A percentile compares a stretch with the other conserved stretches of the same genome.
These are phyloP conservation scores for Aspergillus ostianus DNA, from an alignment of 495 filamentous ascomycete species.

Conservation along the genomic window DNA sequence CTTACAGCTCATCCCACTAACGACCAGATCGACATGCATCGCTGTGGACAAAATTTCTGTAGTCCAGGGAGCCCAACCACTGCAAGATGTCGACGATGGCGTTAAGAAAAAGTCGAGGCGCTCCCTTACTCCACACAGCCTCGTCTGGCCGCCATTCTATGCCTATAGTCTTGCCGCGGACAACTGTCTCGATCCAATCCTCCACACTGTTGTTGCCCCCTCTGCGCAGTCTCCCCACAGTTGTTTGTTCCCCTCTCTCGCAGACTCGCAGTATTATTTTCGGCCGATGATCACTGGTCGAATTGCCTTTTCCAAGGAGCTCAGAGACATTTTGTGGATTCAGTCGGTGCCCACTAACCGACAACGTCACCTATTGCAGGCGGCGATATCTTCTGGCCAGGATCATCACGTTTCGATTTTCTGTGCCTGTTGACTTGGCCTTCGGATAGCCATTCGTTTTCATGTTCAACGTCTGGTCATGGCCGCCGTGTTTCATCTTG, in stretches of 20 bases:
- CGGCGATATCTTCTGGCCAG: not conserved
- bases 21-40: not conserved
- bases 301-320: not conserved
- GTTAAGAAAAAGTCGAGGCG: slow-evolving; percentile 2
- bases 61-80: not conserved
- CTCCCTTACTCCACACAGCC: slow-evolving; percentile 1
- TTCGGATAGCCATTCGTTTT: slow-evolving; percentile 14
- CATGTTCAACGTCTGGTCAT: slow-evolving; percentile 18
- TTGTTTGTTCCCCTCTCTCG: not conserved
- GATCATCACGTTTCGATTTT: slow-evolving; percentile 8
- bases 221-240: slow-evolving; percentile 3
- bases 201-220: not conserved
- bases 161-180: slow-evolving; percentile 1
- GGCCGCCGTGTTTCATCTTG: slow-evolving; percentile 18
- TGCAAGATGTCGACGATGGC: slow-evolving; percentile 1
- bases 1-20: not conserved
- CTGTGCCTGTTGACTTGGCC: slow-evolving; percentile 18
- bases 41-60: not conserved
- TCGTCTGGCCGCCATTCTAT: slow-evolving; percentile 1
- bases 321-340: not conserved
- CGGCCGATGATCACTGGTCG: not conserved
- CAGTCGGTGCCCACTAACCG: not conserved
- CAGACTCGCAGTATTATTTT: not conserved
- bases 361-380: not conserved
- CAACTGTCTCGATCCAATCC: slow-evolving; percentile 7